Base-by-base conservation (phyloP, 305 asterid genomes). In the Rubia occidens region DNA sequence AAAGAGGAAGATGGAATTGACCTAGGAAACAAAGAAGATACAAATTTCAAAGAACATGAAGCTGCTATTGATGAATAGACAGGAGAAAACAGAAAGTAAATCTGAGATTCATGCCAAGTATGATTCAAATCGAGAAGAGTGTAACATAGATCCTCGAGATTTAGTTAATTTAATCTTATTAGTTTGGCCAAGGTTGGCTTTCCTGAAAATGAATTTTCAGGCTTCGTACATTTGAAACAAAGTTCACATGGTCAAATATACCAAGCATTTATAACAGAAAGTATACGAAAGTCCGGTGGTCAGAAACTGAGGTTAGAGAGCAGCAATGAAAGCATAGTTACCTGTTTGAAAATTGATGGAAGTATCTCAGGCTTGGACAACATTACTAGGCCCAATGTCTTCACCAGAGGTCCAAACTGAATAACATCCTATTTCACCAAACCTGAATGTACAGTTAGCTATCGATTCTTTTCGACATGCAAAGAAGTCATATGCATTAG, bases 381-480 rank as follows among this genome's bases (percentile, higher is more conserved):
- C 95, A 85, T 83, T 74, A 93, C 90, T 35, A 82, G 84, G 78
- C 97, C 97, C 68, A 93, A 74, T 47, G 95, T 93, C 84, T 87
- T 90, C 51, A 87, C 92, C 66, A 93, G 91, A 43, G 98, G 98
- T 44, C 88, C 97, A 75, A 93, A 93, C 78, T 90, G 98, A 76
- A 93, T 83, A 58, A 93, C 98, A 78, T 93, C 98, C 97, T 89
- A 84, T 68, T 77, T 62, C 32, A 43, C 29, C 21, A 70, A 59
- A 58, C 11, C 45, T 11, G 17, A 60, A 29, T 72, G 55, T 51
- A 40, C 68, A 44, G 54, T 75, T 65, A 75, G 69, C 60, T 55
- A 47, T 39, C 67, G 21, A 53, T n/a, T 64, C 58, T 32, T 65
- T 21, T 1, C 65, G 11, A 3, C 24, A 17, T 15, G 21, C 8